Conservation (phyloP, 768 basidiomycete genomes). For the Lactarius sp. region DNA sequence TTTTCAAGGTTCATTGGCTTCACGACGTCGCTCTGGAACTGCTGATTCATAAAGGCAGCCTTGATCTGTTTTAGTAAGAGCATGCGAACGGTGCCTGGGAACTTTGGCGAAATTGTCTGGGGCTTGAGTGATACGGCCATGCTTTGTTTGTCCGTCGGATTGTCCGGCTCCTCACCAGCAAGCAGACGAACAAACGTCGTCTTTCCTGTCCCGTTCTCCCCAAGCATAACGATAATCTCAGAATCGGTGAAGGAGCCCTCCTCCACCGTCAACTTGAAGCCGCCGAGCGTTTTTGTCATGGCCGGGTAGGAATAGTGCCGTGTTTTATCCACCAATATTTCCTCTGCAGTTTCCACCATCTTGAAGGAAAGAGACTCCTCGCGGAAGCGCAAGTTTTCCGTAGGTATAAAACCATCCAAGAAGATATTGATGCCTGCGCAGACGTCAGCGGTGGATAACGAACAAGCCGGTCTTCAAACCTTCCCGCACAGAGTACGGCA, state of each 20-base stretch:
- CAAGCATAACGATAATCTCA: conserved; percentile 98
- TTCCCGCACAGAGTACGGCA: conserved; percentile 98
- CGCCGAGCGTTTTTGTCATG: conserved; percentile 96
- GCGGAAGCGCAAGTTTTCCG: conserved; percentile 96
- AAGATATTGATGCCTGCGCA: conserved; percentile 94
- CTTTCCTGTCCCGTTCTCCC: conserved; percentile 99
- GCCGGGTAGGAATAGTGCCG: conserved; percentile 87
- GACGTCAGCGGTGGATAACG: conserved; percentile 5
- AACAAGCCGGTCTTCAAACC: conserved; percentile 42
- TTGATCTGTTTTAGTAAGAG: conserved; percentile 93
- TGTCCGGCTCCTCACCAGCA: conserved; percentile 89
- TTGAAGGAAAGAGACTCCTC: conserved; percentile 95
- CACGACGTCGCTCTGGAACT: conserved; percentile 96
- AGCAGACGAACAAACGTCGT: conserved; percentile 96
- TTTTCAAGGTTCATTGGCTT: conserved; percentile 96
- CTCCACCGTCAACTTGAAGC: conserved; percentile 93
- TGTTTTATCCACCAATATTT: conserved; percentile 79
- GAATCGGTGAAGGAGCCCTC: conserved; percentile 94
- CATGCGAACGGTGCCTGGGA: conserved; percentile 95
- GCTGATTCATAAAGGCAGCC: conserved; percentile 96
- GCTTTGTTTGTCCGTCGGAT: conserved; percentile 73
- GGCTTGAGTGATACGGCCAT: conserved; percentile 94
- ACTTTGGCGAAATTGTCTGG: conserved; percentile 97
- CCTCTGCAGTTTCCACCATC: conserved; percentile 95
- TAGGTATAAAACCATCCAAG: conserved; percentile 97